Percentiles rank a stretch among this genome's conserved stretches.
phyloP scores from a whole-genome alignment of 345 rosid species.

The Carallia pectinifolia region DNA sequence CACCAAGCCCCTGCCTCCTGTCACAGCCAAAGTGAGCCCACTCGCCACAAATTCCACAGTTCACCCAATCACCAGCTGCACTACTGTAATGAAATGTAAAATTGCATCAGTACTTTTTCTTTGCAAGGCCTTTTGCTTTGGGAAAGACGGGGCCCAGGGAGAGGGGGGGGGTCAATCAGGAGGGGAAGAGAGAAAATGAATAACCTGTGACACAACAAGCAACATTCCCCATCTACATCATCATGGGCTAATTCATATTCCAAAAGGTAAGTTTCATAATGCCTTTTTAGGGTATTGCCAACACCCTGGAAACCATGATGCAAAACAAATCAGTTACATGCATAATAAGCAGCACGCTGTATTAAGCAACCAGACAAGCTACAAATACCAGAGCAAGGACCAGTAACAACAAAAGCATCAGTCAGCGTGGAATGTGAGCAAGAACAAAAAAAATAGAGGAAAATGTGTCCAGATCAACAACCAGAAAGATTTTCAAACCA shows the following conservation, averaged over 20 bases:
- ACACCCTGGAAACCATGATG: slow-evolving; percentile 59
- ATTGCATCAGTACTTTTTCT: slow-evolving; percentile 21
- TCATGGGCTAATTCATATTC: slow-evolving; percentile 98
- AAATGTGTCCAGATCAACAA: no score
- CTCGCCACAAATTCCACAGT: slow-evolving; percentile 95
- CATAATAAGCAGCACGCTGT: neutral
- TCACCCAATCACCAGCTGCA: slow-evolving; percentile 98
- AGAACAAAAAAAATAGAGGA: no score
- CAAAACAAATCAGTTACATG: neutral
- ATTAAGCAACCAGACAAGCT: no score
- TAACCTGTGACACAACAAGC: slow-evolving; percentile 92
- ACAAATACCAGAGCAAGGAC: no score
- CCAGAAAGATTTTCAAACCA: no score
- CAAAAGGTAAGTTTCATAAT: slow-evolving; percentile 90
- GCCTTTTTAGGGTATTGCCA: slow-evolving; percentile 91
- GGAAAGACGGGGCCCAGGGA: neutral
- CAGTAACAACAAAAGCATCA: no score
- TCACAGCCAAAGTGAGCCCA: slow-evolving; percentile 99
- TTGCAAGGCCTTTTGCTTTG: neutral
- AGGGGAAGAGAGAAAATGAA: slow-evolving; percentile 8
- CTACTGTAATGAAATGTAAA: slow-evolving; percentile 58
- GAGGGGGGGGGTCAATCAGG: no score
- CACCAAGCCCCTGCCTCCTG: slow-evolving; percentile 94
- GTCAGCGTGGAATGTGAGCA: no score
- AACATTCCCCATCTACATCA: slow-evolving; percentile 97